Conservation (phyloP, 75 land plant species). For the Cryptomeria japonica region DNA sequence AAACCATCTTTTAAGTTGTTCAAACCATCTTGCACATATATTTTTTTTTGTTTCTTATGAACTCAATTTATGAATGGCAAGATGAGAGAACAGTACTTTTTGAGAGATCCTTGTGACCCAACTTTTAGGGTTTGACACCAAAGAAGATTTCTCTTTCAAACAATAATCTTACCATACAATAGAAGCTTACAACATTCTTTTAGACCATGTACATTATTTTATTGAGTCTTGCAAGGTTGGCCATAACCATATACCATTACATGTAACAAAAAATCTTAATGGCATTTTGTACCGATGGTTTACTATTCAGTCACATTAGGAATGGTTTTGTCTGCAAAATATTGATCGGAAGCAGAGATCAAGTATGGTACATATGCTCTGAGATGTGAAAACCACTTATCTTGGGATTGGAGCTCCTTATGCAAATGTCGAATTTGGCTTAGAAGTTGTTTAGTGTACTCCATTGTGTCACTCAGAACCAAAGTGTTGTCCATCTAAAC, state of each 20-base stretch:
- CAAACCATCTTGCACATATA: neutral
- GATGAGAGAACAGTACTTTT: neutral
- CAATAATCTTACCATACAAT: neutral
- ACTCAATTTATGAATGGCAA: neutral
- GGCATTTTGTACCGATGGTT: neutral
- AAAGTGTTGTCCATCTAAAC: conserved; percentile 74
- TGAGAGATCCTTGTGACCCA: neutral
- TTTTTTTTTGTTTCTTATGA: neutral
- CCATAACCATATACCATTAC: neutral
- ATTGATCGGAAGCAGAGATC: neutral
- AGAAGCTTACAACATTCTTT: neutral
- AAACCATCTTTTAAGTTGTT: too few relatives aligned
- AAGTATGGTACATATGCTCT: conserved; percentile 1
- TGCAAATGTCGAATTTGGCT: conserved; percentile 52
- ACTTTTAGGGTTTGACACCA: neutral
- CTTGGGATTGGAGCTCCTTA: conserved; percentile 34
- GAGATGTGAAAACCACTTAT: neutral
- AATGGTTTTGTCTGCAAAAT: neutral
- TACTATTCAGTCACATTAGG: conserved; percentile 3
- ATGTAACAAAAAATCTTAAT: neutral
- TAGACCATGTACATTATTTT: neutral
- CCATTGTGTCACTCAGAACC: conserved; percentile 71
- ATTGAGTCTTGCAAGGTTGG: neutral
- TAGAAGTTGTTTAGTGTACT: conserved; percentile 68
- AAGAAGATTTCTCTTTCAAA: neutral